A percentile compares a stretch with the other conserved stretches of the same genome.
These are phyloP conservation scores for Ogataea angusta DNA, from an alignment of 805 yeast genomes.

Conservation along the genomic window DNA sequence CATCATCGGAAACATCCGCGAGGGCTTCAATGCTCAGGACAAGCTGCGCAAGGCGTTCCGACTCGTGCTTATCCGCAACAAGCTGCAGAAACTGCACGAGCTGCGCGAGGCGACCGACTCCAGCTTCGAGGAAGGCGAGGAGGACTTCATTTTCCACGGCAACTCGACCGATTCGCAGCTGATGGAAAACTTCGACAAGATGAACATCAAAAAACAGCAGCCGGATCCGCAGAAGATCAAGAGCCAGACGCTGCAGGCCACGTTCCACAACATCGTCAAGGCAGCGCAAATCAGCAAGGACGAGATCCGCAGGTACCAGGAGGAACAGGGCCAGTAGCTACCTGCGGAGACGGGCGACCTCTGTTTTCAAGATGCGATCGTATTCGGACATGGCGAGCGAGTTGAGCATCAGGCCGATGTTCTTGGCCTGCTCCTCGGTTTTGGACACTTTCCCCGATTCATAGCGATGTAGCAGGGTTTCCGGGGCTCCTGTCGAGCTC, in stretches of 20 bases:
- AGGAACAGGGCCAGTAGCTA: conserved; percentile 12
- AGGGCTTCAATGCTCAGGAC: conserved; percentile 78
- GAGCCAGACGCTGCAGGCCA: conserved; percentile 28
- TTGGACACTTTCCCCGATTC: conserved; percentile 4
- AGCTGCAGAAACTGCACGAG: conserved; percentile 66
- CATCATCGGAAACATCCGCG: conserved; percentile 75
- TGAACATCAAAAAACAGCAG: conserved; percentile 7
- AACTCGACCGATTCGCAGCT: conserved; percentile 42
- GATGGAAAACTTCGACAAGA: conserved; percentile 28
- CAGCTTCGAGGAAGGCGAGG: conserved; percentile 30
- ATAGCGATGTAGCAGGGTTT: neutral
- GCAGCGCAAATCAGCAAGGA: conserved; percentile 32
- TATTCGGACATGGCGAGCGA: conserved; percentile 6
- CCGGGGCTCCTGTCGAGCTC: neutral
- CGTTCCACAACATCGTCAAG: conserved; percentile 32
- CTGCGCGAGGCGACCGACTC: conserved; percentile 54
- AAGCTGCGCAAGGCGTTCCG: conserved; percentile 86
- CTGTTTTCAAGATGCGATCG: conserved; percentile 3
- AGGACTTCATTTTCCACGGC: conserved; percentile 32
- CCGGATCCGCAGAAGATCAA: conserved; percentile 15
- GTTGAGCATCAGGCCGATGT: conserved; percentile 1
- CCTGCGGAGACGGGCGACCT: neutral
- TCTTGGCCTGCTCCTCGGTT: neutral
- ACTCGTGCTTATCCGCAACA: conserved; percentile 75
- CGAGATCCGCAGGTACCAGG: conserved; percentile 29